Percentiles rank a stretch among this genome's conserved stretches.
phyloP scores from a whole-genome alignment of 169 alveolate species.

The Plasmodium adleri region DNA sequence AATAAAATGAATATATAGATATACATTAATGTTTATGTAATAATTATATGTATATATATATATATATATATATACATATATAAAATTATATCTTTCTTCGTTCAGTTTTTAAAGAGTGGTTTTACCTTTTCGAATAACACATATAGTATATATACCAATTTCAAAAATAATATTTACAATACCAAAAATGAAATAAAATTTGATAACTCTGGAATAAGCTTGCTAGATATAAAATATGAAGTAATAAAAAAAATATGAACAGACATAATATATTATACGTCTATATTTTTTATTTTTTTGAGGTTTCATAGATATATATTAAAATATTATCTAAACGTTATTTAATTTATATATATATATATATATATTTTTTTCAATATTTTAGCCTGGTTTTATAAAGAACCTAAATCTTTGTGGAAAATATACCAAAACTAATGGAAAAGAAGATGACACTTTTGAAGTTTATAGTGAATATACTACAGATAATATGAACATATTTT shows the following conservation, averaged over 20 bases:
- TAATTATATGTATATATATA: background rate
- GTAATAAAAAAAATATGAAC: background rate
- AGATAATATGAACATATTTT: conserved; percentile 29
- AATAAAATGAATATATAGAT: background rate
- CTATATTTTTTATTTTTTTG: no score
- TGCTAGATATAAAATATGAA: conserved; percentile 41
- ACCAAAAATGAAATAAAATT: conserved; percentile 51
- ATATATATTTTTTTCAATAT: background rate
- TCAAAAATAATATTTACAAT: conserved; percentile 34
- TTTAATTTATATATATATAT: background rate
- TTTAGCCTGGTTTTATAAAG: conserved; percentile 36
- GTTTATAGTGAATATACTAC: conserved; percentile 45
- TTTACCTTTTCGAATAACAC: conserved; percentile 62
- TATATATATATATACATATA: background rate
- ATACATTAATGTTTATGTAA: background rate
- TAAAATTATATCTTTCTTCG: background rate
- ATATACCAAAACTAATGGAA: conserved; percentile 33
- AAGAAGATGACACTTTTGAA: conserved; percentile 56
- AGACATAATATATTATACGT: no score
- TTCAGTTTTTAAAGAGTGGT: conserved; percentile 61
- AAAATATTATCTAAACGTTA: no score
- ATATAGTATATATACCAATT: conserved; percentile 43
- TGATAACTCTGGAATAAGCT: conserved; percentile 57
- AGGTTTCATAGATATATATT: no score
- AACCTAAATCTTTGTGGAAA: conserved; percentile 50